Conservation (phyloP, 225 moss, liverwort and hornwort species). For the Polytrichum formosum region DNA sequence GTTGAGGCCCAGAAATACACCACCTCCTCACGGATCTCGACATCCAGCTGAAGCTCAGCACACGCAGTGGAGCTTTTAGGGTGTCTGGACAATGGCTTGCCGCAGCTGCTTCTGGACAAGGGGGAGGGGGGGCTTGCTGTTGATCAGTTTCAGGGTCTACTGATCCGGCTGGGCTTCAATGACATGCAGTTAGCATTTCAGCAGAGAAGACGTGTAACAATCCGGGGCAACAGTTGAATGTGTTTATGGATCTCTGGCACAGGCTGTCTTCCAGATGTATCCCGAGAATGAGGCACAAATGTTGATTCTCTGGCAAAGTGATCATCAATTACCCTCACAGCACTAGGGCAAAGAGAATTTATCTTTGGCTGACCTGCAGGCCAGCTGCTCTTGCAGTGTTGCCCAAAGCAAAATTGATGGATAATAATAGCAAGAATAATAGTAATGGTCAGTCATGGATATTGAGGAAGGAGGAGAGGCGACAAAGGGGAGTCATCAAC, state of each 20-base stretch:
- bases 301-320: conserved; percentile 55
- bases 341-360: conserved; percentile 54
- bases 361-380: conserved; percentile 36
- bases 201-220: conserved; percentile 53
- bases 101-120: conserved; percentile 48
- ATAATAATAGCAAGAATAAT: background rate
- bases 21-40: conserved; percentile 56
- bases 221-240: conserved; percentile 47
- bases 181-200: conserved; percentile 66
- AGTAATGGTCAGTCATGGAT: conserved; percentile 36
- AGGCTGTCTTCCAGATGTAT: conserved; percentile 9
- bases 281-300: conserved; percentile 47
- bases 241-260: background rate
- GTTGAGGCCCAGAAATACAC: conserved; percentile 58
- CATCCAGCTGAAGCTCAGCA: conserved; percentile 56
- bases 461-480: conserved; percentile 46
- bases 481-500: conserved; percentile 25
- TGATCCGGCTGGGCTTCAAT: conserved; percentile 41
- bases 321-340: conserved; percentile 56
- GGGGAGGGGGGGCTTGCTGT: conserved; percentile 40
- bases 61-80: conserved; percentile 53
- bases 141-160: conserved; percentile 44
- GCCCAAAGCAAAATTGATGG: conserved; percentile 15
- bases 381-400: conserved; percentile 30
- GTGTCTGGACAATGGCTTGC: conserved; percentile 38